Evolutionary conservation across 2,329 filamentous ascomycete species (phyloP).

Genomic region (Paraconiothyrium sp.): DNA sequence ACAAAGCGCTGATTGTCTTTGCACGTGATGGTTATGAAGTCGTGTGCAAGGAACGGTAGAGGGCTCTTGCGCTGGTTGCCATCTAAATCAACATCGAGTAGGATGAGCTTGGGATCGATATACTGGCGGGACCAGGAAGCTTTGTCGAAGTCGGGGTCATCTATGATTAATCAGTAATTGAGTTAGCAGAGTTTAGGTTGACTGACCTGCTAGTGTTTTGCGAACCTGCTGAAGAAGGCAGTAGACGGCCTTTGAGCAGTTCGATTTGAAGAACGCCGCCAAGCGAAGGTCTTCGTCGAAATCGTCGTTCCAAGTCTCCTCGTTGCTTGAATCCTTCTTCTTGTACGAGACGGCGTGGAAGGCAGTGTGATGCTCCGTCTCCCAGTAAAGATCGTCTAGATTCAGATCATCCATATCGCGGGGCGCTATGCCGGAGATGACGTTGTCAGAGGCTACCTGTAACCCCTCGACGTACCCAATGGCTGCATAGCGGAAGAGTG

Average conservation of each 20-base stretch:
- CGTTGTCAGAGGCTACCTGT: background rate
- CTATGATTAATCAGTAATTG: background rate
- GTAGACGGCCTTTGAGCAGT: constrained; percentile 3
- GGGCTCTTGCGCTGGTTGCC: background rate
- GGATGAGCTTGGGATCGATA: background rate
- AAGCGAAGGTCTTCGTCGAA: background rate
- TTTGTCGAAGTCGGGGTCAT: background rate
- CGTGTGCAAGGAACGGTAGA: constrained; percentile 5
- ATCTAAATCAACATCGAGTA: background rate
- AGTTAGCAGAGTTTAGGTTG: background rate
- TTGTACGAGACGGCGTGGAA: constrained; percentile 3
- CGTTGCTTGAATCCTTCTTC: background rate
- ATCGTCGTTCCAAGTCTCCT: background rate
- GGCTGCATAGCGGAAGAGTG: background rate
- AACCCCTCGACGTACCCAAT: constrained; percentile 7
- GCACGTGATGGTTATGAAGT: background rate
- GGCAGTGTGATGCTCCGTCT: background rate
- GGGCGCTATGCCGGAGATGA: background rate
- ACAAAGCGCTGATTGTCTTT: background rate
- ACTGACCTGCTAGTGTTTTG: background rate
- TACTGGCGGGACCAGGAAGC: constrained; percentile 2
- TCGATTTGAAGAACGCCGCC: background rate
- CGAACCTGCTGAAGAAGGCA: constrained; percentile 3
- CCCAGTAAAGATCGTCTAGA: background rate
- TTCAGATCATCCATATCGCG: background rate